Percentiles rank a stretch among this genome's conserved stretches.
These are phyloP conservation scores for Cornus suecica DNA, from an alignment of 148 eudicot species.

Conservation along the genomic window DNA sequence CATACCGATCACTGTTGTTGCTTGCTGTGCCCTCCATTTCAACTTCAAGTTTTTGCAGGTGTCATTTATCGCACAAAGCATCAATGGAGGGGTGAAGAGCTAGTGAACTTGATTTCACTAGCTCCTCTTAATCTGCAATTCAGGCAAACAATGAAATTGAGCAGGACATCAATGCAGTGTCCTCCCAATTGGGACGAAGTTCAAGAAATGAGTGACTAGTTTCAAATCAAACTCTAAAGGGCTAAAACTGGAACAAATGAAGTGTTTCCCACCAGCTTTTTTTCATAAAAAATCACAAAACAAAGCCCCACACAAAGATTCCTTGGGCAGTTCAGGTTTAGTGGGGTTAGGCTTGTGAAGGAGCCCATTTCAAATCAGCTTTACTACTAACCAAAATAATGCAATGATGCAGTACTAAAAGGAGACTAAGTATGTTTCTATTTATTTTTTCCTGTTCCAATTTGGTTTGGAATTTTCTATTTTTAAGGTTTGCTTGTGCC, in stretches of 20 bases:
- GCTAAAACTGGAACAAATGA: not conserved
- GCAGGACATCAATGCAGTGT: not conserved
- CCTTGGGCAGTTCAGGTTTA: too few relatives aligned
- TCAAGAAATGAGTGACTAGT: not conserved
- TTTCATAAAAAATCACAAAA: not conserved
- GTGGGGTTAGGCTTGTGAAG: not conserved
- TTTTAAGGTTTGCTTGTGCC: too few relatives aligned
- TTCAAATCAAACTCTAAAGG: not conserved
- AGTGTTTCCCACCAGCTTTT: not conserved
- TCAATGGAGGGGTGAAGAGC: conserved; percentile 7
- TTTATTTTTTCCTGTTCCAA: too few relatives aligned
- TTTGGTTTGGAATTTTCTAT: too few relatives aligned
- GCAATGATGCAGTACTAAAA: too few relatives aligned
- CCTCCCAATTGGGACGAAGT: not conserved
- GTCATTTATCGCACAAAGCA: conserved; percentile 2
- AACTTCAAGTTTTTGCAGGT: not conserved
- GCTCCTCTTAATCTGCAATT: conserved; percentile 7
- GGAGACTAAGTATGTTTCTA: too few relatives aligned
- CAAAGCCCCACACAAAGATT: not conserved
- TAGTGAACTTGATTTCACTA: conserved; percentile 9
- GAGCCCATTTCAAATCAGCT: not conserved
- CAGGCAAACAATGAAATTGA: not conserved
- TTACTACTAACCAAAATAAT: not conserved
- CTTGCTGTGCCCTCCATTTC: conserved; percentile 39
- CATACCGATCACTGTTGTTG: conserved; percentile 40